These are phyloP conservation scores for Malus hybrid DNA, from an alignment of 331 rosid genomes.

Conservation along the genomic window DNA sequence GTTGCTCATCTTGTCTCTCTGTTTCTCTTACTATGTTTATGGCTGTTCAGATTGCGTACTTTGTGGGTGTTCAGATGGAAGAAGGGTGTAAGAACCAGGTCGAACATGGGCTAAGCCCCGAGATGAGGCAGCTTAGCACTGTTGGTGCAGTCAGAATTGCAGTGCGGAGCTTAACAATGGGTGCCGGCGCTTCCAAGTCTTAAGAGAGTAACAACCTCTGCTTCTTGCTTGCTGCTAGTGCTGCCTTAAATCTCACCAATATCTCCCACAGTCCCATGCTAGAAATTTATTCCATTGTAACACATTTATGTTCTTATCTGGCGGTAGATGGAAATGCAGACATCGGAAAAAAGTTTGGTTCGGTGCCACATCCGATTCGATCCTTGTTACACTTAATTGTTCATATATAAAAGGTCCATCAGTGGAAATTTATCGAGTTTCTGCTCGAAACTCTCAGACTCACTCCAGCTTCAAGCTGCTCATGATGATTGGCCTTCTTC, in stretches of 20 bases:
- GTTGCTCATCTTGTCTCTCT: neutral
- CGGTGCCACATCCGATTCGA: neutral
- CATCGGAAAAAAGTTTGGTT: neutral
- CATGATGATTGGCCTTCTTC: neutral
- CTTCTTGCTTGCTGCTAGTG: neutral
- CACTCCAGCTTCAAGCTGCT: neutral
- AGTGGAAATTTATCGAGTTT: neutral
- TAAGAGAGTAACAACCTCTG: neutral
- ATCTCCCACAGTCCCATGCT: neutral
- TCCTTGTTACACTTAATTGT: neutral
- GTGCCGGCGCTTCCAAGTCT: slow-evolving; percentile 50
- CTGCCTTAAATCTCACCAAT: neutral
- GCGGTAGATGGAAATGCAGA: slow-evolving; percentile 23
- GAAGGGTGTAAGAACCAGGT: slow-evolving; percentile 40
- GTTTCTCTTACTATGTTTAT: slow-evolving; percentile 14
- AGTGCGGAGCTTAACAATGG: slow-evolving; percentile 72
- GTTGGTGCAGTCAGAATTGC: slow-evolving; percentile 80
- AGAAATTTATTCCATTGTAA: neutral
- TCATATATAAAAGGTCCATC: neutral
- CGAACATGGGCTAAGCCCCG: slow-evolving; percentile 49
- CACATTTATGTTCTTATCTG: neutral
- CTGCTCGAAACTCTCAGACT: neutral
- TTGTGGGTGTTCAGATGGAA: slow-evolving; percentile 82
- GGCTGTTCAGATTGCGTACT: slow-evolving; percentile 70
- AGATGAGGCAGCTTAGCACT: slow-evolving; percentile 67